phyloP scores from a whole-genome alignment of 2,329 filamentous ascomycete genomes.

The Beauveria sp. region DNA sequence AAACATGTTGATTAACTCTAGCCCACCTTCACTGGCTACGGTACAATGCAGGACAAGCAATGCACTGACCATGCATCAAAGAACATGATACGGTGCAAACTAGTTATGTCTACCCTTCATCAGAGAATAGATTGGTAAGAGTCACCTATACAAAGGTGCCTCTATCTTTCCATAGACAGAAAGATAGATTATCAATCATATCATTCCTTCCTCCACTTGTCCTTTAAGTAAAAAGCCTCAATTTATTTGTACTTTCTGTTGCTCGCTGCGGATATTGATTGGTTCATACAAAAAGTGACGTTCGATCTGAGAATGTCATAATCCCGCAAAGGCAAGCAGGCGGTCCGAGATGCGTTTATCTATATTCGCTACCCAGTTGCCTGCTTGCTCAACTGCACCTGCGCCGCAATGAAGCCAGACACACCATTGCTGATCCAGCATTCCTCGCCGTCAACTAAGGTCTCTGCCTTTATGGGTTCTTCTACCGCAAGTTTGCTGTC shows the following conservation, averaged over 20 bases:
- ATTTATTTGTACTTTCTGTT: neutral
- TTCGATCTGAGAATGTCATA: neutral
- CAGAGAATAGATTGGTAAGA: too few relatives aligned
- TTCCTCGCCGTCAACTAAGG: conserved; percentile 63
- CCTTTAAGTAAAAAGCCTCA: neutral
- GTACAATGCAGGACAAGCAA: too few relatives aligned
- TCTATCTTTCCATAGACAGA: too few relatives aligned
- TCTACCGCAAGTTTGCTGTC: conserved; percentile 55
- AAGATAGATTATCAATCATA: too few relatives aligned
- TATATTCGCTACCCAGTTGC: too few relatives aligned
- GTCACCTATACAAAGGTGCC: too few relatives aligned
- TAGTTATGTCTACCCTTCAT: too few relatives aligned
- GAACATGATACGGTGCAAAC: too few relatives aligned
- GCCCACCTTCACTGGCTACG: too few relatives aligned
- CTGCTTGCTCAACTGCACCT: conserved; percentile 22
- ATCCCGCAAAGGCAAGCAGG: neutral
- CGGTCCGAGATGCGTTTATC: neutral
- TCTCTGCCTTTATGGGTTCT: conserved; percentile 48
- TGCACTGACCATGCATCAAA: too few relatives aligned
- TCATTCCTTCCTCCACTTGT: neutral
- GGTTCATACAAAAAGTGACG: neutral
- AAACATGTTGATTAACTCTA: too few relatives aligned
- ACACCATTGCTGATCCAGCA: conserved; percentile 89
- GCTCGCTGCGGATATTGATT: neutral
- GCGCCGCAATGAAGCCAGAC: conserved; percentile 61